These are phyloP conservation scores for Pichia manshurica DNA, from an alignment of 805 yeast species.

Conservation along the genomic window DNA sequence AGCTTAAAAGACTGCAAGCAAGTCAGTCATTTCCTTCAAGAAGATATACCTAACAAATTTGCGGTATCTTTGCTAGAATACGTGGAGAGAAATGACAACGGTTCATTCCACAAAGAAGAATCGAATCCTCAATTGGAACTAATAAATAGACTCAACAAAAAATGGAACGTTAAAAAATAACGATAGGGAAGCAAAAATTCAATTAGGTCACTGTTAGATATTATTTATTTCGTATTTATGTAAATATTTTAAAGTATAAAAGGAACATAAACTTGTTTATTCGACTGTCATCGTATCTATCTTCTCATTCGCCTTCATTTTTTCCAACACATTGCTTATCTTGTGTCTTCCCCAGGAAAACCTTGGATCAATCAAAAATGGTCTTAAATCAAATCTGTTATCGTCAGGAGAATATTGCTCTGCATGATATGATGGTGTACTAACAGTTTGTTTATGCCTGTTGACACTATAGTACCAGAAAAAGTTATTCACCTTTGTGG, in stretches of 20 bases:
- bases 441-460: conserved; percentile 95
- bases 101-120: conserved; percentile 14
- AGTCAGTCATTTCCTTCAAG: conserved; percentile 93
- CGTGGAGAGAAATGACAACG: conserved; percentile 39
- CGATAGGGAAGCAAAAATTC: too few relatives aligned
- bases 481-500: conserved; percentile 87
- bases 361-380: conserved; percentile 87
- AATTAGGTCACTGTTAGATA: not conserved
- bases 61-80: conserved; percentile 51
- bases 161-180: conserved; percentile 30
- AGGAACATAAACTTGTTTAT: conserved; percentile 25
- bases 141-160: conserved; percentile 26
- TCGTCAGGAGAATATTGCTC: conserved; percentile 98
- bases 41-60: conserved; percentile 71
- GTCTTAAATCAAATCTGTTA: conserved; percentile 91
- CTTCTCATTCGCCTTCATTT: conserved; percentile 34
- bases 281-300: conserved; percentile 43
- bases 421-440: conserved; percentile 96
- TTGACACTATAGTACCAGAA: conserved; percentile 92
- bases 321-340: conserved; percentile 73
- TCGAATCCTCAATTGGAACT: conserved; percentile 21
- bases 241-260: too few relatives aligned
- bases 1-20: conserved; percentile 33
- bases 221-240: not conserved
- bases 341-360: conserved; percentile 86